Evolutionary conservation across 768 basidiomycete genomes (phyloP).

Genomic region (Suillus luteus): DNA sequence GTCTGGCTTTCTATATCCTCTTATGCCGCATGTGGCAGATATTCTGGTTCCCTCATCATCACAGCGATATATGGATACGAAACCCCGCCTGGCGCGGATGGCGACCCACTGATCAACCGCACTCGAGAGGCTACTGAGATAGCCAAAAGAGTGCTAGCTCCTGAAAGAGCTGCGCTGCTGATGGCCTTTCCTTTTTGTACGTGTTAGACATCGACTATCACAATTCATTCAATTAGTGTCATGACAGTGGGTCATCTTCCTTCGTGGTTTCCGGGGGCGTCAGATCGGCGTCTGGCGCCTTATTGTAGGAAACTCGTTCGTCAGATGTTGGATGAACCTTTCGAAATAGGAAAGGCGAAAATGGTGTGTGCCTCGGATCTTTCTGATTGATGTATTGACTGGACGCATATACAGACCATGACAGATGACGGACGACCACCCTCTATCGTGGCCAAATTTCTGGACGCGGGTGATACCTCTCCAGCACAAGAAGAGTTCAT

Average conservation of each 20-base stretch:
- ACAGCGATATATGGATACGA: constrained; percentile 13
- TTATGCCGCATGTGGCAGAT: background rate
- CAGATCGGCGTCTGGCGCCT: background rate
- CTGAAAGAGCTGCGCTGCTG: constrained; percentile 11
- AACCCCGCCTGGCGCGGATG: background rate
- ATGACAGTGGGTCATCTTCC: constrained; percentile 14
- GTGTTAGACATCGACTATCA: background rate
- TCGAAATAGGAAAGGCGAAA: constrained; percentile 23
- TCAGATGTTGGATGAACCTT: constrained; percentile 25
- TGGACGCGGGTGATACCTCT: background rate
- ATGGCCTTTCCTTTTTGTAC: constrained; percentile 15
- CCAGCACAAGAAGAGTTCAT: constrained; percentile 6
- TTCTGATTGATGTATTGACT: background rate
- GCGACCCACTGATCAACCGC: constrained; percentile 7
- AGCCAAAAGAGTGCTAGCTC: background rate
- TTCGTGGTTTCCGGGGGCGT: constrained; percentile 16
- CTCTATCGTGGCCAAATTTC: background rate
- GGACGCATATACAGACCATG: background rate
- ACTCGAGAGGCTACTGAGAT: constrained; percentile 2
- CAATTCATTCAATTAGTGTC: background rate
- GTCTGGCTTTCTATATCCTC: background rate
- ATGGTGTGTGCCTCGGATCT: constrained; percentile 22
- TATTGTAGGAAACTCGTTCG: background rate
- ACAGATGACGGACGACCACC: background rate
- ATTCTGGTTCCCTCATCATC: constrained; percentile 29